Conservation (phyloP, 192 early-diverging fungal species). For the Umbelopsis ramanniana region DNA sequence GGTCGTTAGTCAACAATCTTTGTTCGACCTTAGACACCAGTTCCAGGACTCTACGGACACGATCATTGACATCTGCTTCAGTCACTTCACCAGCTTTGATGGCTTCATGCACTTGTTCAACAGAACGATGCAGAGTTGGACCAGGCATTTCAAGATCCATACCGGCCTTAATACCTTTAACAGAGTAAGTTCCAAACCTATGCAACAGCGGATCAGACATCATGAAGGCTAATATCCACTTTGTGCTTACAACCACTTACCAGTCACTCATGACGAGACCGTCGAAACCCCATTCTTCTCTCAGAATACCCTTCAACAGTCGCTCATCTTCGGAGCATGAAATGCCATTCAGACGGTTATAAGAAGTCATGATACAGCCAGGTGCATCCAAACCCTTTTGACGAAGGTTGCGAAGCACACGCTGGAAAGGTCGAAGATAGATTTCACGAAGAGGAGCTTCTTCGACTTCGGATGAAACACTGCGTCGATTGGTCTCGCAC, state of each 20-base stretch:
- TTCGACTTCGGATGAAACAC: background rate
- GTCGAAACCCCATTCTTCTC: slow-evolving; percentile 35
- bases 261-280: slow-evolving; percentile 29
- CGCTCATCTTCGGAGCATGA: slow-evolving; percentile 20
- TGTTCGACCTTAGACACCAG: background rate
- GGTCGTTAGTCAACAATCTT: background rate
- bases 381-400: background rate
- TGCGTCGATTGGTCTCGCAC: background rate
- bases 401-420: slow-evolving; percentile 9
- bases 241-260: background rate
- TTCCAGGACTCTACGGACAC: background rate
- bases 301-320: slow-evolving; percentile 18
- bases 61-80: background rate
- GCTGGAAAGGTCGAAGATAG: slow-evolving; percentile 21
- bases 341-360: slow-evolving; percentile 25
- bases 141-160: slow-evolving; percentile 35
- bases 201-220: background rate
- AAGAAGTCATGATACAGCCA: background rate
- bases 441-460: slow-evolving; percentile 9
- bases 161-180: slow-evolving; percentile 9
- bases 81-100: slow-evolving; percentile 15
- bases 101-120: slow-evolving; percentile 14
- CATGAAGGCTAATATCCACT: no score
- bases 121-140: background rate
- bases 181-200: slow-evolving; percentile 1